phyloP scores from a whole-genome alignment of 2,329 filamentous ascomycete genomes.

The Fusarium denticulatum region DNA sequence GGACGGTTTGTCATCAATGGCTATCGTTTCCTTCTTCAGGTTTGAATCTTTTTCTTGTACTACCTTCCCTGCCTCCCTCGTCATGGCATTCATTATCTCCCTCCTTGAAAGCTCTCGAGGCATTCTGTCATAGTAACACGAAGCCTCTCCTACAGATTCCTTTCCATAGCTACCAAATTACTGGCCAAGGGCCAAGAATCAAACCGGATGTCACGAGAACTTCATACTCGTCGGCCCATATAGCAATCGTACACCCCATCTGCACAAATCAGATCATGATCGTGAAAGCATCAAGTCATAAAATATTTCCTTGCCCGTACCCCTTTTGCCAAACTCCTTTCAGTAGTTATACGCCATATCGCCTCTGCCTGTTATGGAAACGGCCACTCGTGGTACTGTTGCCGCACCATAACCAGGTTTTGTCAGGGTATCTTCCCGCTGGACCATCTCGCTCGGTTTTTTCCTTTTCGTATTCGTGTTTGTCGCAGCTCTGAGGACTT shows the following conservation, averaged over 20 bases:
- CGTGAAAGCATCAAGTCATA: conserved; percentile 32
- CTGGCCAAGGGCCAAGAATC: neutral
- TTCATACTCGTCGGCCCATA: neutral
- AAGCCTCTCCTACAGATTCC: neutral
- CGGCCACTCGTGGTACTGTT: neutral
- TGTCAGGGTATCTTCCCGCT: neutral
- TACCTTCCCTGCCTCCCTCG: neutral
- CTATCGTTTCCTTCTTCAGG: neutral
- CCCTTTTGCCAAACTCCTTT: neutral
- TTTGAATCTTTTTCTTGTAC: neutral
- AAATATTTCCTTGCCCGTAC: neutral
- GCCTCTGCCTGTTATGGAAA: neutral
- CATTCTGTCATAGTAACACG: neutral
- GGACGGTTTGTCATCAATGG: too few species aligned
- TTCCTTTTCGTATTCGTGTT: neutral
- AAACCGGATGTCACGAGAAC: neutral
- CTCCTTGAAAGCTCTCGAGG: too few species aligned
- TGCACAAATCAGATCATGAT: neutral
- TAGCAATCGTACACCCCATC: neutral
- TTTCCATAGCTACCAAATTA: too few species aligned
- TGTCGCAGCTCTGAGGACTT: neutral
- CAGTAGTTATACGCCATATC: neutral
- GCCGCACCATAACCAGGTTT: neutral
- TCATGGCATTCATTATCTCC: neutral
- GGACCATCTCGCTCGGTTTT: neutral